These are phyloP conservation scores for bread wheat (Triticum aestivum) DNA, from an alignment of 176 grass and related monocot species.

Conservation along the genomic window DNA sequence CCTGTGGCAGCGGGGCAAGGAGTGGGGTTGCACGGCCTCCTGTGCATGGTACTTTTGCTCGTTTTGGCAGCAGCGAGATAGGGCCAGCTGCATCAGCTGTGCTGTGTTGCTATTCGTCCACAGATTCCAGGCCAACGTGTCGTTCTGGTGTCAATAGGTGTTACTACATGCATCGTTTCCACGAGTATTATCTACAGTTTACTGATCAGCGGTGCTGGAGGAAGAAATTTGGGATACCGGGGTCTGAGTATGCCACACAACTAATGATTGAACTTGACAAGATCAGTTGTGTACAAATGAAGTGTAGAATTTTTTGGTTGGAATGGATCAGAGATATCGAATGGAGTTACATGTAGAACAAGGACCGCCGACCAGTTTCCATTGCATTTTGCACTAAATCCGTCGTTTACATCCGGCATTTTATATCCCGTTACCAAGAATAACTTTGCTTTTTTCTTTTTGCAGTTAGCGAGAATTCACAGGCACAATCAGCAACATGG, in stretches of 20 bases:
- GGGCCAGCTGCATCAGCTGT: neutral
- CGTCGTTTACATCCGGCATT: neutral
- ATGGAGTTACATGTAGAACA: constrained; percentile 1
- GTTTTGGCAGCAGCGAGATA: neutral
- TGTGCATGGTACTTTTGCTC: constrained; percentile 10
- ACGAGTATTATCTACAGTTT: neutral
- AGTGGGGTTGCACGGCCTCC: neutral
- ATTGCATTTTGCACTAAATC: constrained; percentile 6
- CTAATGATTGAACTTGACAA: neutral
- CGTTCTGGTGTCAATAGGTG: neutral
- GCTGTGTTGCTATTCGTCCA: neutral
- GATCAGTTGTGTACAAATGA: neutral
- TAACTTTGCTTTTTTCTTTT: neutral
- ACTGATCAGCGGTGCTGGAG: neutral
- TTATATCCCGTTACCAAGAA: neutral
- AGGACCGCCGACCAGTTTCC: neutral
- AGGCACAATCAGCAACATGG: constrained; percentile 69
- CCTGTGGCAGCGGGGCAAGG: too few relatives aligned
- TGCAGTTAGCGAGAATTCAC: constrained; percentile 88
- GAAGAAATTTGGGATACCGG: neutral
- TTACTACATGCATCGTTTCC: neutral
- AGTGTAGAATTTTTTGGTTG: neutral
- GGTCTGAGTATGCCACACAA: neutral
- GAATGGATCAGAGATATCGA: neutral
- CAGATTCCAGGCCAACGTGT: neutral